phyloP scores from a whole-genome alignment of 78 protist species.

The Guillardia theta region DNA sequence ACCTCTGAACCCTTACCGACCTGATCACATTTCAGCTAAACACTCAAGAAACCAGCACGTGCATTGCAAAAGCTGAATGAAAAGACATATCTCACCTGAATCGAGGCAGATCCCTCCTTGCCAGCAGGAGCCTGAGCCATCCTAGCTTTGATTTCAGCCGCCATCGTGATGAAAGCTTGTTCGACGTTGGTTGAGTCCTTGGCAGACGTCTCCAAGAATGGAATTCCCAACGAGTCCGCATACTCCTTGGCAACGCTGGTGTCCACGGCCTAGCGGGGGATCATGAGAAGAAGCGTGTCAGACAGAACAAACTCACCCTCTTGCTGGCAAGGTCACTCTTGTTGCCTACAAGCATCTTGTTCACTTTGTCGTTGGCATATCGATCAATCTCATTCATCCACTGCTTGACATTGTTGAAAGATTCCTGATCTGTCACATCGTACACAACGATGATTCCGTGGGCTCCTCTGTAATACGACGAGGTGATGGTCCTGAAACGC shows the following conservation, averaged over 20 bases:
- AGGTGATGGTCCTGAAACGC: constrained; percentile 95
- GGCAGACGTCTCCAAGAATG: constrained; percentile 97
- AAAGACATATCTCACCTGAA: background rate
- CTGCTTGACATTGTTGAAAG: constrained; percentile 95
- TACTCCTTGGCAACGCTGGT: constrained; percentile 77
- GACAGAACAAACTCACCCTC: too few species aligned
- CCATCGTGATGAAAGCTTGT: constrained; percentile 95
- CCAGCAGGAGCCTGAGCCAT: background rate
- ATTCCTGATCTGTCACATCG: constrained; percentile 89
- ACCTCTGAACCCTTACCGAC: too few species aligned
- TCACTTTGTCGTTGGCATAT: constrained; percentile 96
- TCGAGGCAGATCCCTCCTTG: background rate
- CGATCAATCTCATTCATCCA: constrained; percentile 85
- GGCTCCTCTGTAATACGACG: constrained; percentile 95
- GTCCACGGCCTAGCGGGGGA: too few species aligned
- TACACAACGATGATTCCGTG: constrained; percentile 96
- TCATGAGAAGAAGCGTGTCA: too few species aligned
- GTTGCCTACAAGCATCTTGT: constrained; percentile 99
- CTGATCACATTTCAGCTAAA: too few species aligned
- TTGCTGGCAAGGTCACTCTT: constrained; percentile 93
- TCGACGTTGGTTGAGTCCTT: constrained; percentile 96
- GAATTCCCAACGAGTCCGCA: constrained; percentile 88
- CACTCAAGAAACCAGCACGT: too few species aligned
- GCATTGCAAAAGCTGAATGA: too few species aligned
- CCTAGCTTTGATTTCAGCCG: constrained; percentile 86